Percentiles rank a stretch among this genome's conserved stretches.
Conservation (phyloP, 2,329 filamentous ascomycete genomes). For the Penicillium sp. region DNA sequence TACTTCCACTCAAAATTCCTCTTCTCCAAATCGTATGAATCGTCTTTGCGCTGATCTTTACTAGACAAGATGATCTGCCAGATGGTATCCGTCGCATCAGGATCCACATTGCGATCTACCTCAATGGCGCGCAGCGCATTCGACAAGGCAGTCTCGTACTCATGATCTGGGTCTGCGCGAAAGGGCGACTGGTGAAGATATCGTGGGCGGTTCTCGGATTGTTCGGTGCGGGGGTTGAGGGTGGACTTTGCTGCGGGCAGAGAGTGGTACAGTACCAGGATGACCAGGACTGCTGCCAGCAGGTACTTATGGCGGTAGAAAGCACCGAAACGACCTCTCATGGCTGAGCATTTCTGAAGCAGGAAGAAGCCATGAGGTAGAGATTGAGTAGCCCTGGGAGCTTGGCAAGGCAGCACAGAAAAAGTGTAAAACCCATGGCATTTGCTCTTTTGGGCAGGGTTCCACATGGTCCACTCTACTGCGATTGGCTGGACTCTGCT, state of each 20-base stretch:
- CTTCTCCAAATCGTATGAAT: constrained; percentile 29
- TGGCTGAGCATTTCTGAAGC: constrained; percentile 8
- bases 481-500: background rate
- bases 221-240: background rate
- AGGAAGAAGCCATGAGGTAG: background rate
- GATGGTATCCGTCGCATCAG: constrained; percentile 20
- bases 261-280: constrained; percentile 11
- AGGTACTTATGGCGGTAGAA: constrained; percentile 7
- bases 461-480: background rate
- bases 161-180: constrained; percentile 28
- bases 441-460: background rate
- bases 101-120: constrained; percentile 10
- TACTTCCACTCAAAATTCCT: constrained; percentile 33
- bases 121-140: constrained; percentile 29
- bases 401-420: background rate
- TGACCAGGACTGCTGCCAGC: constrained; percentile 2
- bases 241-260: constrained; percentile 9
- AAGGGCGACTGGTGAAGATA: constrained; percentile 33
- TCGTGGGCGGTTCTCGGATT: constrained; percentile 19
- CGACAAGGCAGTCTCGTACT: constrained; percentile 27
- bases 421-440: background rate
- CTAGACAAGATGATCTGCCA: constrained; percentile 36
- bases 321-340: constrained; percentile 12
- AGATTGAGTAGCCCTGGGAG: background rate
- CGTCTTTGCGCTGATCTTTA: constrained; percentile 19